A percentile compares a stretch with the other conserved stretches of the same genome.
Conservation (phyloP, 306 rosid species). For the Elaeagnus macrophylla region DNA sequence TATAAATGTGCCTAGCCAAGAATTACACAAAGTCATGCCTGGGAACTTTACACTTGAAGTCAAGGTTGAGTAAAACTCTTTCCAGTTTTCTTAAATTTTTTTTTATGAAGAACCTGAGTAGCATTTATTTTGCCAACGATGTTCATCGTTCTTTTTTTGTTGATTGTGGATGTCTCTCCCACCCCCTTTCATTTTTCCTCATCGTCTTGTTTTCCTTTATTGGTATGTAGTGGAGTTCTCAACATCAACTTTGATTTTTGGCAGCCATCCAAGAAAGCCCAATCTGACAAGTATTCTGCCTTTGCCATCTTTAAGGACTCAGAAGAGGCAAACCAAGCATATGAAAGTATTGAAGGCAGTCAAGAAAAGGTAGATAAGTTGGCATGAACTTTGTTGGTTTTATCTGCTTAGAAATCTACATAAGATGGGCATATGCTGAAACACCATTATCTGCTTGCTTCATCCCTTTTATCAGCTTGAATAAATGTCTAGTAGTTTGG, state of each 20-base stretch:
- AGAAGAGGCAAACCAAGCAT: slow-evolving; percentile 54
- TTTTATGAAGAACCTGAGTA: no score
- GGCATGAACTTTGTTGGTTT: not conserved
- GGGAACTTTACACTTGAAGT: slow-evolving; percentile 49
- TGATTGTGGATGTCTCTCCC: no score
- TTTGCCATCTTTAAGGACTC: slow-evolving; percentile 43
- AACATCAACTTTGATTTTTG: slow-evolving; percentile 18
- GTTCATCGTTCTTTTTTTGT: no score
- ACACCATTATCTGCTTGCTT: no score
- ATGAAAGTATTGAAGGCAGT: slow-evolving; percentile 41
- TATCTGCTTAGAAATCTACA: not conserved
- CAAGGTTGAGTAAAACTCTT: slow-evolving; percentile 44
- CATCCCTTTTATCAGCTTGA: no score
- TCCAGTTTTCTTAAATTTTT: no score
- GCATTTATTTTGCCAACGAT: no score
- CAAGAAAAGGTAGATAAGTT: slow-evolving; percentile 50
- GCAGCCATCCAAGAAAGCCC: slow-evolving; percentile 43
- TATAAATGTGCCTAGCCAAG: slow-evolving; percentile 28
- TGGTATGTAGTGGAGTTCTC: not conserved
- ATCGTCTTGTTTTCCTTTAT: no score
- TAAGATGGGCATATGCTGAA: no score
- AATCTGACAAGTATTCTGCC: slow-evolving; percentile 44
- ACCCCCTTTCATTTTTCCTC: no score
- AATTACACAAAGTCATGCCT: slow-evolving; percentile 38
- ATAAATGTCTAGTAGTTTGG: no score